Percentiles rank a stretch among this genome's conserved stretches.
phyloP scores from a whole-genome alignment of 208 protist species.

The Crithidia expoeki region DNA sequence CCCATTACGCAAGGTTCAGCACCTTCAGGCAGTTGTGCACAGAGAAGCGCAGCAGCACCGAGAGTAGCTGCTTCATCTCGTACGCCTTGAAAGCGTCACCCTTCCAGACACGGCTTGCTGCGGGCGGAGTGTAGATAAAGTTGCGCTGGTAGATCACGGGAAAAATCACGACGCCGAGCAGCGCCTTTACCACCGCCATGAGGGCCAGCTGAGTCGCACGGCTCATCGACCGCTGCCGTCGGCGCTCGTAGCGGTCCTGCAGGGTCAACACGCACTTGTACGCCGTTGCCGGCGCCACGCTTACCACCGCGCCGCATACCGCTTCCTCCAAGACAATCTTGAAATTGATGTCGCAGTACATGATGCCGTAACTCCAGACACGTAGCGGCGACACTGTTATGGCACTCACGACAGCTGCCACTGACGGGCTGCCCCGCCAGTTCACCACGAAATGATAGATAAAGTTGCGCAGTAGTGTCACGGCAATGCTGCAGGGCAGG shows the following conservation, averaged over 20 bases:
- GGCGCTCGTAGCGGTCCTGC: slow-evolving; percentile 48
- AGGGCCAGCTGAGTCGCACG: slow-evolving; percentile 43
- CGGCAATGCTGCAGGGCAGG: slow-evolving; percentile 38
- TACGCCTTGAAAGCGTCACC: slow-evolving; percentile 55
- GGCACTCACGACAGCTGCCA: slow-evolving; percentile 47
- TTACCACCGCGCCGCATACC: slow-evolving; percentile 51
- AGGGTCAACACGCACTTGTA: slow-evolving; percentile 39
- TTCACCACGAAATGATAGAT: slow-evolving; percentile 64
- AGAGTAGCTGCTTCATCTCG: slow-evolving; percentile 58
- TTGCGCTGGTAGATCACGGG: slow-evolving; percentile 70
- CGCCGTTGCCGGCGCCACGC: slow-evolving; percentile 45
- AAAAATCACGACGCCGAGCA: slow-evolving; percentile 67
- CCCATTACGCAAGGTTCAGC: slow-evolving; percentile 19
- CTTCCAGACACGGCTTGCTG: slow-evolving; percentile 50
- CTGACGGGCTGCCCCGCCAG: slow-evolving; percentile 26
- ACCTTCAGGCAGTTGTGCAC: slow-evolving; percentile 46
- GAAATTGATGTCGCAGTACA: slow-evolving; percentile 65
- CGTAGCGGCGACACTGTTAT: slow-evolving; percentile 59
- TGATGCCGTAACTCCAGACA: slow-evolving; percentile 65
- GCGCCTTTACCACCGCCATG: slow-evolving; percentile 49
- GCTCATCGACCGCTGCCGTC: slow-evolving; percentile 32
- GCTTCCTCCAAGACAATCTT: slow-evolving; percentile 70
- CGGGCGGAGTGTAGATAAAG: slow-evolving; percentile 48
- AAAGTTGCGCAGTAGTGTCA: slow-evolving; percentile 50
- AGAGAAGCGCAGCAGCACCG: slow-evolving; percentile 54